Evolutionary conservation across 805 yeast genomes (phyloP).

Genomic region (Ogataea dorogensis): DNA sequence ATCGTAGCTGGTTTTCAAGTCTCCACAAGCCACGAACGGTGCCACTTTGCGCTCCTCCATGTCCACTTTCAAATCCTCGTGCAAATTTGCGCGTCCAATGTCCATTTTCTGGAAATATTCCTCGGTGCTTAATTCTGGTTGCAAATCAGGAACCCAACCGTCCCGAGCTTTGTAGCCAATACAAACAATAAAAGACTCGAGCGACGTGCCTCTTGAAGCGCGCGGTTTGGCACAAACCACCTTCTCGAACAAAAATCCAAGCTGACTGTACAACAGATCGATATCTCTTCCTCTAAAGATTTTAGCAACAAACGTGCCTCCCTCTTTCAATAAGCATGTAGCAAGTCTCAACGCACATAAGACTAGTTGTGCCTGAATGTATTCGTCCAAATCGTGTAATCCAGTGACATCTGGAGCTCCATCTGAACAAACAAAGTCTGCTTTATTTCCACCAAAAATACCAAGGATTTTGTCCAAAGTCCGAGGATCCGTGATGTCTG

Average conservation of each 20-base stretch:
- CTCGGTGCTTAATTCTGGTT: constrained; percentile 59
- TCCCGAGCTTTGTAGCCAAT: constrained; percentile 79
- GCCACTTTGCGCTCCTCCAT: constrained; percentile 73
- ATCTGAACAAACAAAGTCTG: constrained; percentile 94
- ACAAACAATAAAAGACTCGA: constrained; percentile 94
- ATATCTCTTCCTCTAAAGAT: constrained; percentile 96
- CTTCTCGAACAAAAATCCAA: constrained; percentile 78
- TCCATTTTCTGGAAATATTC: constrained; percentile 70
- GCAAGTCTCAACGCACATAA: constrained; percentile 90
- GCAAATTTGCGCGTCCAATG: constrained; percentile 53
- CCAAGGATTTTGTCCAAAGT: constrained; percentile 74
- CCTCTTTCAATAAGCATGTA: constrained; percentile 81
- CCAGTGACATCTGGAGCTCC: constrained; percentile 99
- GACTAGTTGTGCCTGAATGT: constrained; percentile 91
- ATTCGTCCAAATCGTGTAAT: constrained; percentile 92
- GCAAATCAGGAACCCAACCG: constrained; percentile 74
- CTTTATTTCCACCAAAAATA: constrained; percentile 86
- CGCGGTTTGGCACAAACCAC: constrained; percentile 97
- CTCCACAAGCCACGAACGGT: constrained; percentile 96
- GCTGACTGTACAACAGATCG: constrained; percentile 88
- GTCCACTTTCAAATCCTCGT: constrained; percentile 48
- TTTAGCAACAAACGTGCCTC: constrained; percentile 94
- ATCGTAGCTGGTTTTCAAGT: constrained; percentile 71
- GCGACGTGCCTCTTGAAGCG: constrained; percentile 89
- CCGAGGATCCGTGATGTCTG: constrained; percentile 95